Evolutionary conservation across 371 early-diverging fungal genomes (phyloP).

Genomic region (Actinomucor elegans): DNA sequence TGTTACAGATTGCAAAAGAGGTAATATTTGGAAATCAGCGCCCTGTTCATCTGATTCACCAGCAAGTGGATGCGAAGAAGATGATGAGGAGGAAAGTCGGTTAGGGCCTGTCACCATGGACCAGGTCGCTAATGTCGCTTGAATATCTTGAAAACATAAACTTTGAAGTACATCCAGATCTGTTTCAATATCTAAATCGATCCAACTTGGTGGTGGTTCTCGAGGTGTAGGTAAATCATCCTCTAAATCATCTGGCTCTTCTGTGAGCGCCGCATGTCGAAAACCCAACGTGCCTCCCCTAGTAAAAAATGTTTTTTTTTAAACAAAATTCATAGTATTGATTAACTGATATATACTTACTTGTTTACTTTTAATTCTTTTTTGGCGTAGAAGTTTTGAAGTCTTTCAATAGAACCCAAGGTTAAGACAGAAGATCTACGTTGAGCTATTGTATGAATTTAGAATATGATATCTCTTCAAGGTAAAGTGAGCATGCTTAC

Average conservation of each 20-base stretch:
- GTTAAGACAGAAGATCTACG: constrained; percentile 51
- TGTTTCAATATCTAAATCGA: constrained; percentile 44
- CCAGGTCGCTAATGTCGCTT: constrained; percentile 38
- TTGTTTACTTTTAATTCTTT: constrained; percentile 49
- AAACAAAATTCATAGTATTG: too few species aligned
- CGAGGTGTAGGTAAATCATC: constrained; percentile 33
- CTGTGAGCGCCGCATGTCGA: constrained; percentile 12
- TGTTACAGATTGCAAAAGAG: constrained; percentile 39
- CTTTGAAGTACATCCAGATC: constrained; percentile 42
- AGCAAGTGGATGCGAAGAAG: constrained; percentile 3
- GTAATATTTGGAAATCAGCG: constrained; percentile 33
- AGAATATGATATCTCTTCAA: too few species aligned
- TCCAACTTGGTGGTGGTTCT: constrained; percentile 49
- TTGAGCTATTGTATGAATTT: constrained; percentile 30
- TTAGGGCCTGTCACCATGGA: constrained; percentile 33
- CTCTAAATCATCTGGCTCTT: constrained; percentile 35
- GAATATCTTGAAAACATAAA: constrained; percentile 37
- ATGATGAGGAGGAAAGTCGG: constrained; percentile 7
- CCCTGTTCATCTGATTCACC: not conserved
- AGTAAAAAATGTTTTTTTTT: too few species aligned
- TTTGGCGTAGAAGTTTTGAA: constrained; percentile 52
- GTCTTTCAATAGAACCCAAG: constrained; percentile 46
- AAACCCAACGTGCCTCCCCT: constrained; percentile 50
- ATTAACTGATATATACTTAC: constrained; percentile 35
- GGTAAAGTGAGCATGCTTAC: constrained; percentile 22